Percentiles rank a stretch among this genome's conserved stretches.
phyloP scores from a whole-genome alignment of 768 basidiomycete species.

The Cubamyces sp. region DNA sequence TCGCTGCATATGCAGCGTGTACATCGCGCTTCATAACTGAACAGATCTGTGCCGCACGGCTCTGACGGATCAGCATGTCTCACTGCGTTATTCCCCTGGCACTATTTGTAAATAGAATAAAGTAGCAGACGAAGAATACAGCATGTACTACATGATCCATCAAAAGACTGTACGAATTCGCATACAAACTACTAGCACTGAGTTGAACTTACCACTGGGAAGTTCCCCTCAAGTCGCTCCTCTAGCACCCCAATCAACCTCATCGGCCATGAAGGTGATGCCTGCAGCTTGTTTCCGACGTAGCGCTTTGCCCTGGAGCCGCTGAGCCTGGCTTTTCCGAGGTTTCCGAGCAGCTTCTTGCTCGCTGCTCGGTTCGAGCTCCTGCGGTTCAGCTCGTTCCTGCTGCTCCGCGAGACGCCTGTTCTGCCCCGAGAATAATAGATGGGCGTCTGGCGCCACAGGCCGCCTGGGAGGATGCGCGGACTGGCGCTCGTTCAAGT shows the following conservation, averaged over 20 bases:
- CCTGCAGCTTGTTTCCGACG: slow-evolving; percentile 1
- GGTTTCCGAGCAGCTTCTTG: background rate
- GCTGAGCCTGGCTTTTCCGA: slow-evolving; percentile 1
- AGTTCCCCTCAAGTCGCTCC: background rate
- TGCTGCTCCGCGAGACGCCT: background rate
- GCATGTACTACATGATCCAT: no score
- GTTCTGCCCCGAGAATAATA: background rate
- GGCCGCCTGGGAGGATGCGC: background rate
- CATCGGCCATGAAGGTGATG: background rate
- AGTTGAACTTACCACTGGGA: no score
- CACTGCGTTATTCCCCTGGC: no score
- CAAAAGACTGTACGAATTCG: no score
- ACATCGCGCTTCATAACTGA: no score
- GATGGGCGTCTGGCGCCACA: background rate
- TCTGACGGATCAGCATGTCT: no score
- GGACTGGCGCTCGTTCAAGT: background rate
- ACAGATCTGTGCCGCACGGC: no score
- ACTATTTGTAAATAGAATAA: no score
- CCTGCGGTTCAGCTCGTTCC: background rate
- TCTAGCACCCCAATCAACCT: background rate
- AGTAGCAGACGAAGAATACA: no score
- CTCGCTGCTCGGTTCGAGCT: background rate
- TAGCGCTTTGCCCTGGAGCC: slow-evolving; percentile 3
- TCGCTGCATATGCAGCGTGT: no score
- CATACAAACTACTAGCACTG: no score